A percentile compares a stretch with the other conserved stretches of the same genome.
These are phyloP conservation scores for Chrysosporium queenslandicum DNA, from an alignment of 2,329 filamentous ascomycete genomes.

Conservation along the genomic window DNA sequence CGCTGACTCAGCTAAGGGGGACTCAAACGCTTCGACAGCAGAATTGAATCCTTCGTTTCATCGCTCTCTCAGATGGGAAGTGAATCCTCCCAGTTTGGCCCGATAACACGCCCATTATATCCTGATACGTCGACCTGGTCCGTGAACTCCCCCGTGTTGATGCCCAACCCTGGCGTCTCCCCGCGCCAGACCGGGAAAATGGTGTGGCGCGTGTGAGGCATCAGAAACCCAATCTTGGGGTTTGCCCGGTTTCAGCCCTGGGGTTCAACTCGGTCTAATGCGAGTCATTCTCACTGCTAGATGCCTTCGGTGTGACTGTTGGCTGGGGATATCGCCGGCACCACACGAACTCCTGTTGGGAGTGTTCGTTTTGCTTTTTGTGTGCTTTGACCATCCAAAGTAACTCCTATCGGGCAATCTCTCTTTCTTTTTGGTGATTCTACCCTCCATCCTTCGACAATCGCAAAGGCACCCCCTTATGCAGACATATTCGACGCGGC, in stretches of 20 bases:
- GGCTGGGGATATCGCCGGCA: neutral
- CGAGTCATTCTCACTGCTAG: slow-evolving; percentile 1
- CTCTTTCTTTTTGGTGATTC: neutral
- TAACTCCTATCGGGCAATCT: neutral
- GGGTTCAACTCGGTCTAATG: neutral
- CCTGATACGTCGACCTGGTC: neutral
- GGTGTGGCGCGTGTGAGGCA: slow-evolving; percentile 10
- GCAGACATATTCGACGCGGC: neutral
- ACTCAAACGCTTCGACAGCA: too few relatives aligned
- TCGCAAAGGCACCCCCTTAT: neutral
- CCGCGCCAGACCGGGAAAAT: neutral
- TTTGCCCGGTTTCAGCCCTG: slow-evolving; percentile 10
- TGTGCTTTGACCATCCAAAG: neutral
- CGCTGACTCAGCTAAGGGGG: neutral
- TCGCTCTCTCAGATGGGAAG: neutral
- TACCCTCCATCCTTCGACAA: neutral
- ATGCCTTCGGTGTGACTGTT: neutral
- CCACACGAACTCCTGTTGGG: slow-evolving; percentile 1
- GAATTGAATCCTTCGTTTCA: slow-evolving; percentile 1
- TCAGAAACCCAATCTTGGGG: slow-evolving; percentile 9
- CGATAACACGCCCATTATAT: neutral
- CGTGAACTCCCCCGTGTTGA: neutral
- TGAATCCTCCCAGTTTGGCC: neutral
- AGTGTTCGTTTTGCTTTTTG: neutral
- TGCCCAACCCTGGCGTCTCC: neutral